Base-by-base conservation (phyloP, 2,329 filamentous ascomycete species). In the Colletotrichum camelliae region DNA sequence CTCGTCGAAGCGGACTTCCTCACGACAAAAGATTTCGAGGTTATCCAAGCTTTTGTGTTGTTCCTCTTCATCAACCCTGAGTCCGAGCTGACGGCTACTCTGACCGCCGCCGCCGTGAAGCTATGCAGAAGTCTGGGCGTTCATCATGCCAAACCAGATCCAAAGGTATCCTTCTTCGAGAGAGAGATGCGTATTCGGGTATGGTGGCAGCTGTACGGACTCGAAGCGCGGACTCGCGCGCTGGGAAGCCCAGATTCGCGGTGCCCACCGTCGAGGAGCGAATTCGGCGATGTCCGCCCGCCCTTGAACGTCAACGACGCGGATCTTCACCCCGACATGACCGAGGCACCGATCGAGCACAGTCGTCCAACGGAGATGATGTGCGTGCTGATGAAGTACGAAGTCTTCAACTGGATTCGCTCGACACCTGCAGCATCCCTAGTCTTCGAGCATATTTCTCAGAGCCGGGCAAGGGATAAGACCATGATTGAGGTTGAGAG, bases 231-330 rank as follows among this genome's bases (percentile, higher is more conserved):
- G 27, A 70, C 71, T 0, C 77, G 75, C 5, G 67, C 75, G n/a
- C 70, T 80, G 10, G 67, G 43, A 0, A 12, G n/a, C 16, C 77
- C 77, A 0, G 79, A 71, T 1, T 58, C 70, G 2, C 78, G 77
- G 29, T 16, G 55, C 0, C 52, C 31, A 21, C 74, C 21, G 29
- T 76, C 78, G 13, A 66, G 33, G 0, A 39, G 31, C 9, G 73
- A 69, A 3, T 72, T 69, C 3, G 65, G 58, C 21, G 87, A 89
- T 55, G 87, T 88, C 0, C 86, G 87, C 33, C 84, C 89, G 79
- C 90, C 91, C 1, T 81, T 90, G 4, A 92, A 92, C 72, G 82
- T 92, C 66, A 89, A 92, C 68, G 91, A 93, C 76, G 80, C 80
- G 7, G 89, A 91, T 52, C 81, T 93, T 3, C 81, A 85, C n/a